Evolutionary conservation across 139 green algal species (phyloP), one percentile per base, ranked within the genome.

Genomic region (Astrephomene gubernaculifera): DNA sequence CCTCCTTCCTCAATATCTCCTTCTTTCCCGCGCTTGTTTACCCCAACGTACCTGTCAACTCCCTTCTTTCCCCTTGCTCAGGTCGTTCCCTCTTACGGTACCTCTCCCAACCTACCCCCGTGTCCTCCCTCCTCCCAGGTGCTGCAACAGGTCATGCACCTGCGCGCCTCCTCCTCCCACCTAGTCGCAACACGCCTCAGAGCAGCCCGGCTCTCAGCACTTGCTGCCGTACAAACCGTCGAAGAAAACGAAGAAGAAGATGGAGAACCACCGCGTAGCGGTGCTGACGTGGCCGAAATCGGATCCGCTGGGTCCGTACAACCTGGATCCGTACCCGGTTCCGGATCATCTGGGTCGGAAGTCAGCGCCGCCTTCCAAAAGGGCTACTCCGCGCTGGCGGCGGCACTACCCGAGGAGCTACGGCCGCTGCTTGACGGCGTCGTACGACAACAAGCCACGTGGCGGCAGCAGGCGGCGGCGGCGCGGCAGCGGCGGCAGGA

Each of bases 111-210:
- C n/a, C n/a, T 31, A 33, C 49, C 57, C 43, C 33, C 33, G 33
- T 38, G 41, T 27, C 24, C 61, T 1, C 41, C 53, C n/a, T 14
- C 9, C 49, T 41, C 57, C n/a, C 80, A 90, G 87, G 45, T 90
- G 54, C 64, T 90, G n/a, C 71, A 86, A 43, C 73, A 72, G 65
- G 73, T 90, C 27, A 25, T 53, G 35, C 36, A 73, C 17, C 35
- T 90, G 36, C 53, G 81, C 4, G 19, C 21, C 7, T 27, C 33
- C 35, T 25, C 72, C 2, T 9, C 27, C 2, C 54, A 45, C 6
- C 63, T 89, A 33, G 35, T 89, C 2, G 3, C 33, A 1, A 53
- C 45, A 27, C 60, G 86, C 1, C 71, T 89, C 2, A n/a, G 71
- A 1, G 43, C 36, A 12, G 86, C 71, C 2, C 68, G 61, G 36